These are phyloP conservation scores for Blastocystis sp. DNA, from an alignment of 352 stramenopile species.

Conservation along the genomic window DNA sequence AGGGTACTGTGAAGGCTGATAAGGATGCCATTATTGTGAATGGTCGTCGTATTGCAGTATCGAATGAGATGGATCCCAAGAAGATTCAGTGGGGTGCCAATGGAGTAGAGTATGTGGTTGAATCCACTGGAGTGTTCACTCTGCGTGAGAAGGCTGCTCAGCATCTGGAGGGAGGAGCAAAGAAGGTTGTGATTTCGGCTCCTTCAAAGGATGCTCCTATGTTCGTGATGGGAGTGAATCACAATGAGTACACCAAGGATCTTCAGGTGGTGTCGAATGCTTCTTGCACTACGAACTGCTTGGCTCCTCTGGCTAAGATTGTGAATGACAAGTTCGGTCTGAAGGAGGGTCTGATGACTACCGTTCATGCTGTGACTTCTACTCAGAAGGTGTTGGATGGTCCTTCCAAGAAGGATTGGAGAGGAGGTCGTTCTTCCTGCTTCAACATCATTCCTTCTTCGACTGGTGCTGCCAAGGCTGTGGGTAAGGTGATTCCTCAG, in stretches of 20 bases:
- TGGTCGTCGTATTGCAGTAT: conserved; percentile 84
- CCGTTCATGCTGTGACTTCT: conserved; percentile 92
- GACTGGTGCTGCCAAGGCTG: conserved; percentile 92
- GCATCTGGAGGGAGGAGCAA: conserved; percentile 83
- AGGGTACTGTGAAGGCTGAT: conserved; percentile 76
- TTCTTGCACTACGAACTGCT: conserved; percentile 97
- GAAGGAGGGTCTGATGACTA: conserved; percentile 95
- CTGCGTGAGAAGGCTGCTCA: conserved; percentile 79
- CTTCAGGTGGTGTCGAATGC: conserved; percentile 95
- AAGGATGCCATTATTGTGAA: conserved; percentile 81
- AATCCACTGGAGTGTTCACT: conserved; percentile 80
- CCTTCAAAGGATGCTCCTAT: conserved; percentile 91
- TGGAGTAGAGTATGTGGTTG: conserved; percentile 86
- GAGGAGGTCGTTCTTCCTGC: conserved; percentile 85
- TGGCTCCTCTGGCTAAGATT: conserved; percentile 93
- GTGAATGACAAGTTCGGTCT: conserved; percentile 96
- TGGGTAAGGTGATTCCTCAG: conserved; percentile 92
- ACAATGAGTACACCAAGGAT: conserved; percentile 82
- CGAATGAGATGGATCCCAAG: conserved; percentile 82
- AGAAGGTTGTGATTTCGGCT: conserved; percentile 93
- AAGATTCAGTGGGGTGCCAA: conserved; percentile 83
- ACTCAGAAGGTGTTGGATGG: conserved; percentile 93
- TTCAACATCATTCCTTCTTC: conserved; percentile 98
- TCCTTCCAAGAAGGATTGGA: conserved; percentile 95
- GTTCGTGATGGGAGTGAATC: conserved; percentile 96